Conservation (phyloP, 306 rosid genomes). For the Fagus crenata region DNA sequence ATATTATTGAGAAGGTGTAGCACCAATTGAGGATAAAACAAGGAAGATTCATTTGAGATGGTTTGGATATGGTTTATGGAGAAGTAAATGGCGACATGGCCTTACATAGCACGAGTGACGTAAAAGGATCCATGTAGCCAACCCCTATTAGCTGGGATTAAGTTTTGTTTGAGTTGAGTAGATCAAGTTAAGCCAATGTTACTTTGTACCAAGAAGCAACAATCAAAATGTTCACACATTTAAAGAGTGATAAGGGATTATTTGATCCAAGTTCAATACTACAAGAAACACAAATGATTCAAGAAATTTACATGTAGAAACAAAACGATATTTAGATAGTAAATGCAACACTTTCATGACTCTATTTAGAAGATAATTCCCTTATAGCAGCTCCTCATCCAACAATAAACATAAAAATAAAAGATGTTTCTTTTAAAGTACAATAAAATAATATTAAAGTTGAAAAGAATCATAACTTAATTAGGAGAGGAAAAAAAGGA, state of each 20-base stretch:
- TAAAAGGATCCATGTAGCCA: background rate
- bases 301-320: background rate
- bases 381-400: background rate
- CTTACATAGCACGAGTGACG: background rate
- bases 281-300: background rate
- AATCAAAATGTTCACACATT: background rate
- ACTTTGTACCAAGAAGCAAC: constrained; percentile 15
- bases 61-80: background rate
- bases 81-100: background rate
- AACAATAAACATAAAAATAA: background rate
- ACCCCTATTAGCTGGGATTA: background rate
- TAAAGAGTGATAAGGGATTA: background rate
- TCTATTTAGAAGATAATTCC: background rate
- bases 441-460: background rate
- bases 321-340: background rate
- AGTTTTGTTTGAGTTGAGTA: background rate
- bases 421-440: background rate
- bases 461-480: background rate
- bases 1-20: background rate
- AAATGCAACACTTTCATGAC: background rate
- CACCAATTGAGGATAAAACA: background rate
- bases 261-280: background rate
- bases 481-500: background rate
- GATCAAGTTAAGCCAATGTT: constrained; percentile 4
- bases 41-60: background rate